A percentile compares a stretch with the other conserved stretches of the same genome.
Evolutionary conservation across 441 rosid species (phyloP).

Genomic region (Jatropha multifida): DNA sequence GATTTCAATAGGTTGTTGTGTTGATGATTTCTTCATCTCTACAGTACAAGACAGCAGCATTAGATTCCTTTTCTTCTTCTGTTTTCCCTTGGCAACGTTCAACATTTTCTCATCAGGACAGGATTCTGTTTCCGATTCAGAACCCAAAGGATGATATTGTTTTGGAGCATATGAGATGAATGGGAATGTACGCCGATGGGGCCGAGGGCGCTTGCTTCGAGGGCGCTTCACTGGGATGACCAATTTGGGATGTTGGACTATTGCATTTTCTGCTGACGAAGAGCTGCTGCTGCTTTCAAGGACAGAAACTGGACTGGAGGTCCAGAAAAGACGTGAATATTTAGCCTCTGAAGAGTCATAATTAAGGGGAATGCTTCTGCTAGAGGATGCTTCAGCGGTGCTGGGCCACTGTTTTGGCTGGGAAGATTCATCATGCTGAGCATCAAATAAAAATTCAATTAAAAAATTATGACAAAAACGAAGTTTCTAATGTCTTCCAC

Average conservation of each 20-base stretch:
- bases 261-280: constrained; percentile 51
- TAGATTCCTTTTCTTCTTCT: constrained; percentile 40
- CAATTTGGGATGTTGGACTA: constrained; percentile 28
- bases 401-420: constrained; percentile 40
- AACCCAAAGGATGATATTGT: constrained; percentile 24
- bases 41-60: constrained; percentile 31
- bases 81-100: constrained; percentile 39
- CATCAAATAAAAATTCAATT: constrained; percentile 15
- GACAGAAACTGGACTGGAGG: constrained; percentile 79
- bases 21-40: constrained; percentile 26
- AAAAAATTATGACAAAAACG: background rate
- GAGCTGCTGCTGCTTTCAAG: constrained; percentile 62
- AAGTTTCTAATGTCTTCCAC: background rate
- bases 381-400: constrained; percentile 42
- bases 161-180: constrained; percentile 28
- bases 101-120: constrained; percentile 30
- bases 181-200: constrained; percentile 32
- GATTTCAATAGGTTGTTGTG: constrained; percentile 23
- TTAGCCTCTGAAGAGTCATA: constrained; percentile 39
- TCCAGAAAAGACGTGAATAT: constrained; percentile 40
- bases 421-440: constrained; percentile 37
- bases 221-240: constrained; percentile 63
- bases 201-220: constrained; percentile 73
- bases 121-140: constrained; percentile 40
- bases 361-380: constrained; percentile 25